A percentile compares a stretch with the other conserved stretches of the same genome.
These are phyloP conservation scores for Tritrichomonas musculus DNA, from an alignment of 208 protist species.

Conservation along the genomic window DNA sequence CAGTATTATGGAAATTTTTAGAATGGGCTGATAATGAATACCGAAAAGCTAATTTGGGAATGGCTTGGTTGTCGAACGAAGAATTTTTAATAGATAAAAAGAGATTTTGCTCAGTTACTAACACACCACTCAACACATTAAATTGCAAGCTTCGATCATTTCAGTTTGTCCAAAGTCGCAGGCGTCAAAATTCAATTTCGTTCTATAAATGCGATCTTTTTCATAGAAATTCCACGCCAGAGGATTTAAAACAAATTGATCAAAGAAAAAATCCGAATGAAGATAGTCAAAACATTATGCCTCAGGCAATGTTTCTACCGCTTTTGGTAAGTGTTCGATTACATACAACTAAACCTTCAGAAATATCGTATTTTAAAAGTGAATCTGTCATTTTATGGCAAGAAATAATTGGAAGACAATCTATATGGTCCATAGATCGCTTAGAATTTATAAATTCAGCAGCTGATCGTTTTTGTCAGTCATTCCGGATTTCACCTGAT, in stretches of 20 bases:
- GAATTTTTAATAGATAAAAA: background rate
- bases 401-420: background rate
- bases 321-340: background rate
- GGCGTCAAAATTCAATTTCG: background rate
- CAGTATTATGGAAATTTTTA: background rate
- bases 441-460: background rate
- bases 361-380: background rate
- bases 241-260: background rate
- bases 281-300: background rate
- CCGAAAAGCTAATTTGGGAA: background rate
- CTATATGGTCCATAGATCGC: background rate
- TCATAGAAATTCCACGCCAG: background rate
- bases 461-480: background rate
- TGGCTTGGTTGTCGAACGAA: background rate
- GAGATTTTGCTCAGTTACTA: background rate
- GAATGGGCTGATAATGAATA: background rate
- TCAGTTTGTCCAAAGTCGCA: background rate
- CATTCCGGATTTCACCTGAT: background rate
- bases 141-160: background rate
- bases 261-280: background rate
- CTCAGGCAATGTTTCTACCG: background rate
- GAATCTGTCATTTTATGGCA: background rate
- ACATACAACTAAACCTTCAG: background rate
- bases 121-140: background rate
- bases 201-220: conserved; percentile 6